A percentile compares a stretch with the other conserved stretches of the same genome.
Evolutionary conservation across 768 basidiomycete genomes (phyloP).

Genomic region (Termitomyces sp.): DNA sequence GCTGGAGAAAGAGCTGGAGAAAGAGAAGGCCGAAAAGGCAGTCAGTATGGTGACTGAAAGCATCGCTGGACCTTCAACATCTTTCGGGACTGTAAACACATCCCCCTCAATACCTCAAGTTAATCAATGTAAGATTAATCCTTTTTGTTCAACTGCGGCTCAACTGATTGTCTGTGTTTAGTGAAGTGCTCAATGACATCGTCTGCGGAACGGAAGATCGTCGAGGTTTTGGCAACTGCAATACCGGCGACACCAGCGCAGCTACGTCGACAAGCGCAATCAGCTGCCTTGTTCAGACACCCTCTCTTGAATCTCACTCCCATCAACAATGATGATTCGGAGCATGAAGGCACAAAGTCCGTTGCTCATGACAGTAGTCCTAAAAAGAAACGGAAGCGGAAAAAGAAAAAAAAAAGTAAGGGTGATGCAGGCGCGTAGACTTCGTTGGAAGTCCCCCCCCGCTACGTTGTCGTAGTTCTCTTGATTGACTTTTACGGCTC

Average conservation of each 20-base stretch:
- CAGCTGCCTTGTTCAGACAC: conserved; percentile 22
- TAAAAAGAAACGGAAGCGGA: conserved; percentile 54
- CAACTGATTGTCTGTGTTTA: neutral
- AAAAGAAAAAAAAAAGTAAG: conserved; percentile 34
- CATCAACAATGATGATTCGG: conserved; percentile 25
- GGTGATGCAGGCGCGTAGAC: neutral
- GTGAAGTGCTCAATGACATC: neutral
- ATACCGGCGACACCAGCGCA: conserved; percentile 6
- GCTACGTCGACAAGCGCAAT: conserved; percentile 12
- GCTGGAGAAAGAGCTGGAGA: conserved; percentile 1
- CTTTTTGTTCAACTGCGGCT: neutral
- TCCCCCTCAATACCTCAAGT: neutral
- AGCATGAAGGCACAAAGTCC: conserved; percentile 18
- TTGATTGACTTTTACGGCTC: neutral
- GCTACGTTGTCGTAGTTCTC: neutral
- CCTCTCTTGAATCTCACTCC: conserved; percentile 56
- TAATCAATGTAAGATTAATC: neutral
- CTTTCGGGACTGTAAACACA: neutral
- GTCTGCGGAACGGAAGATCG: conserved; percentile 2
- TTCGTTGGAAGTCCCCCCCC: neutral
- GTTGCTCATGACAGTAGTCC: conserved; percentile 17
- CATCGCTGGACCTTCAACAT: neutral
- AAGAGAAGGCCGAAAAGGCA: neutral
- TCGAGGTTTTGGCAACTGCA: conserved; percentile 14
- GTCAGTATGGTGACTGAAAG: conserved; percentile 1